Percentiles rank a stretch among this genome's conserved stretches.
Conservation (phyloP, 2,329 filamentous ascomycete species). For the Xylaria multiplex region DNA sequence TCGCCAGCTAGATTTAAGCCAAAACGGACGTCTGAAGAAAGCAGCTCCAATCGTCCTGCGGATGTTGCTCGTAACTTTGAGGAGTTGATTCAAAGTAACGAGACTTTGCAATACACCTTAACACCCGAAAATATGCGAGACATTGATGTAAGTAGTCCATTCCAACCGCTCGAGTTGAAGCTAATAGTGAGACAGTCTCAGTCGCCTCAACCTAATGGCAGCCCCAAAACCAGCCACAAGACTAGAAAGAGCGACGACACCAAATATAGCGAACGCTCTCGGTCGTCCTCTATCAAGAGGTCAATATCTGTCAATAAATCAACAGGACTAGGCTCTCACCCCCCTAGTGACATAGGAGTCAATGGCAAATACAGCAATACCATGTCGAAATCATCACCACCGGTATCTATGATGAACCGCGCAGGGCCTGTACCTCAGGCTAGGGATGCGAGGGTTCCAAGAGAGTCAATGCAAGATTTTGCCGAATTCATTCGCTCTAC, state of each 20-base stretch:
- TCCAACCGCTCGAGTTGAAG: slow-evolving; percentile 28
- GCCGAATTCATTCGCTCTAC: slow-evolving; percentile 90
- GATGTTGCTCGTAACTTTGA: slow-evolving; percentile 77
- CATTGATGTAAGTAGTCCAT: slow-evolving; percentile 68
- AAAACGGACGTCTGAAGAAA: slow-evolving; percentile 68
- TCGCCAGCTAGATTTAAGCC: slow-evolving; percentile 62
- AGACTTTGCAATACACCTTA: slow-evolving; percentile 84
- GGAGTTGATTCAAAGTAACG: slow-evolving; percentile 81
- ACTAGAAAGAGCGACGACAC: slow-evolving; percentile 60
- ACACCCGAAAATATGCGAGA: slow-evolving; percentile 83
- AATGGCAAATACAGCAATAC: slow-evolving; percentile 45
- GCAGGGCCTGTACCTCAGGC: slow-evolving; percentile 56
- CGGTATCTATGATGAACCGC: slow-evolving; percentile 50
- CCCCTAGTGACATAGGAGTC: slow-evolving; percentile 45
- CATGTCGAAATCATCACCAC: slow-evolving; percentile 48
- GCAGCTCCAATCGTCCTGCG: slow-evolving; percentile 58
- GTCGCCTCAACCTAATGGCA: slow-evolving; percentile 53
- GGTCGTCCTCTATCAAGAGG: slow-evolving; percentile 56
- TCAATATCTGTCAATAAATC: slow-evolving; percentile 56
- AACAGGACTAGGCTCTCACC: slow-evolving; percentile 53
- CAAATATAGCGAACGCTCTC: slow-evolving; percentile 52
- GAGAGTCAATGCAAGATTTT: slow-evolving; percentile 82
- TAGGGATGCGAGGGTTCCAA: slow-evolving; percentile 76
- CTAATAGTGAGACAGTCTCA: slow-evolving; percentile 51
- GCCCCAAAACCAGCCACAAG: slow-evolving; percentile 55